phyloP scores from a whole-genome alignment of 192 early-diverging fungal genomes.

The Entrophospora sp. region DNA sequence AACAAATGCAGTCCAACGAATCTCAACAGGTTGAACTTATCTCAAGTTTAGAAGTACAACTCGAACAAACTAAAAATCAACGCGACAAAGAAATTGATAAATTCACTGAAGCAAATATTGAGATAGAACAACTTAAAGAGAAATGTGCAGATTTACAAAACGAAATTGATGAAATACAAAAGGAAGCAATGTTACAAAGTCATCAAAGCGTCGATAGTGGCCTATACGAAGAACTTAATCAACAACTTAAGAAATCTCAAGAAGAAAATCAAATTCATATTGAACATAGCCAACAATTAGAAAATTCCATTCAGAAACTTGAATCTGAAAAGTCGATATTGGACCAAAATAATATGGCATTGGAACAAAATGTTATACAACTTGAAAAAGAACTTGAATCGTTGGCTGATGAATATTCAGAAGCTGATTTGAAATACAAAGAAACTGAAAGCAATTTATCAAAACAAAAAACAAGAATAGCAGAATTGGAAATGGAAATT shows the following conservation, averaged over 20 bases:
- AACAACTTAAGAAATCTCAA: background rate
- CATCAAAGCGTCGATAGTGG: background rate
- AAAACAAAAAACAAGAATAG: slow-evolving; percentile 28
- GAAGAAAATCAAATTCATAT: background rate
- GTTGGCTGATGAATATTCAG: slow-evolving; percentile 28
- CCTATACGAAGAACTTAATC: background rate
- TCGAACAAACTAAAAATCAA: background rate
- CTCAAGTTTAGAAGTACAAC: background rate
- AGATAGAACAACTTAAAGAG: background rate
- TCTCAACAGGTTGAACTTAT: background rate
- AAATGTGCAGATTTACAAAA: background rate
- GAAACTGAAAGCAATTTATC: slow-evolving; percentile 20
- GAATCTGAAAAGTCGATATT: background rate
- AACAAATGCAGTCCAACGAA: background rate
- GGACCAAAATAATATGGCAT: background rate
- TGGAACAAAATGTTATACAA: slow-evolving; percentile 16
- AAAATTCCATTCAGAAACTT: background rate
- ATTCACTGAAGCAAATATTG: background rate
- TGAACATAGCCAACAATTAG: slow-evolving; percentile 5
- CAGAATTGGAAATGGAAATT: slow-evolving; percentile 22
- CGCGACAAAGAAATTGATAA: background rate
- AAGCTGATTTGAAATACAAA: slow-evolving; percentile 23
- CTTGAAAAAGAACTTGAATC: slow-evolving; percentile 29
- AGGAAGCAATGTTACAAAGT: background rate
- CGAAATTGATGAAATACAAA: background rate